A percentile compares a stretch with the other conserved stretches of the same genome.
These are phyloP conservation scores for Gigaspora rosea DNA, from an alignment of 192 early-diverging fungal species.

Conservation along the genomic window DNA sequence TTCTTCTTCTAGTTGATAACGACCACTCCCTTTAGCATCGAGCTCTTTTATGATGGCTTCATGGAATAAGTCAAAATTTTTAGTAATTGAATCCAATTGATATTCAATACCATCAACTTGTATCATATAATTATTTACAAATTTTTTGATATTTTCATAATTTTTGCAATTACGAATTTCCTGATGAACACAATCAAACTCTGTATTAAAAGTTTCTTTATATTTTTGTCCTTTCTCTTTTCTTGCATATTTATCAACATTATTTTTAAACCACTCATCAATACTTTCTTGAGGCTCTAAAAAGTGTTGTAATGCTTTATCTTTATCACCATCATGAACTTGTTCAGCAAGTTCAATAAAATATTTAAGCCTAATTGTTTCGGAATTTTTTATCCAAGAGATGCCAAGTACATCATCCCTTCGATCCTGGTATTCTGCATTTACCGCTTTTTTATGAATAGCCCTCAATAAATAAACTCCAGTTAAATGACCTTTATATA, in stretches of 20 bases:
- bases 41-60: background rate
- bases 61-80: background rate
- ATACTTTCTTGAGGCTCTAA: background rate
- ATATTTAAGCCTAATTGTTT: conserved; percentile 19
- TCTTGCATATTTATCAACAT: background rate
- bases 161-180: background rate
- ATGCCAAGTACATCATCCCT: background rate
- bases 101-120: conserved; percentile 29
- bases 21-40: background rate
- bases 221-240: background rate
- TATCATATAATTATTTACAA: conserved; percentile 19
- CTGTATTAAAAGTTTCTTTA: background rate
- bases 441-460: conserved; percentile 24
- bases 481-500: conserved; percentile 18
- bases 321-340: conserved; percentile 14
- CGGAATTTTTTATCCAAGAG: background rate
- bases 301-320: background rate
- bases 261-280: conserved; percentile 10
- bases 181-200: background rate
- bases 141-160: conserved; percentile 19
- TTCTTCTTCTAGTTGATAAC: background rate
- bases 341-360: conserved; percentile 19
- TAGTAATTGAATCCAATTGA: background rate
- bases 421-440: conserved; percentile 10
- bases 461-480: conserved; percentile 19